phyloP scores from a whole-genome alignment of 352 stramenopile species.

The Phytophthora pseudosyringae region DNA sequence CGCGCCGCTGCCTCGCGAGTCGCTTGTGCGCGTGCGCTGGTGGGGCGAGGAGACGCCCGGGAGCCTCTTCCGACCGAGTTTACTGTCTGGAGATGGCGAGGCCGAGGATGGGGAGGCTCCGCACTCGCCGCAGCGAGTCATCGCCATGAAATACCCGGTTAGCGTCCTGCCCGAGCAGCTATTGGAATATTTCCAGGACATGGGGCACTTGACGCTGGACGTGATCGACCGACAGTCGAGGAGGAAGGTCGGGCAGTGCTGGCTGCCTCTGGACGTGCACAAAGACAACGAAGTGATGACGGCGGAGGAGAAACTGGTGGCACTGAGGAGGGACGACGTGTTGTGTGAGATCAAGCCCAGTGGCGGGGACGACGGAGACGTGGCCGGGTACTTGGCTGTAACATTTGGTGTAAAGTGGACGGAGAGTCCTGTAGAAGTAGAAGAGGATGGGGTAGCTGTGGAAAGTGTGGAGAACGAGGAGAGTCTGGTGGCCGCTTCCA shows the following conservation, averaged over 20 bases:
- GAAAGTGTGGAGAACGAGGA: constrained; percentile 1
- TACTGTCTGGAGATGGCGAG: constrained; percentile 12
- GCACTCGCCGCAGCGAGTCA: constrained; percentile 25
- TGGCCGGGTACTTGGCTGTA: constrained; percentile 43
- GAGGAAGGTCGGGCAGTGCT: constrained; percentile 46
- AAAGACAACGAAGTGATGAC: constrained; percentile 7
- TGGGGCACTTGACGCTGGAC: constrained; percentile 62
- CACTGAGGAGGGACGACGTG: constrained; percentile 34
- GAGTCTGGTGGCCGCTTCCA: no score
- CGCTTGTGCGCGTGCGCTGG: constrained; percentile 64
- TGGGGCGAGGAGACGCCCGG: constrained; percentile 57
- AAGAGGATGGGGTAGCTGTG: neutral
- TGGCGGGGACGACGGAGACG: constrained; percentile 9
- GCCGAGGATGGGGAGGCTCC: neutral
- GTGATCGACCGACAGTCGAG: constrained; percentile 62
- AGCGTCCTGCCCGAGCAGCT: constrained; percentile 39
- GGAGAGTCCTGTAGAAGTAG: neutral
- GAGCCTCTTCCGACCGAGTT: constrained; percentile 53
- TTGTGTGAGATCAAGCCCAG: constrained; percentile 49
- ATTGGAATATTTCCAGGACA: constrained; percentile 65
- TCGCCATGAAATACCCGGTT: constrained; percentile 58
- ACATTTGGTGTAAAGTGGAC: constrained; percentile 36
- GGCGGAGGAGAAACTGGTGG: constrained; percentile 36
- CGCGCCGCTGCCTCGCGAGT: constrained; percentile 32
- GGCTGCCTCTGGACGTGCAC: constrained; percentile 27